Evolutionary conservation across 2,329 filamentous ascomycete genomes (phyloP), one percentile per base, ranked within the genome.

Genomic region (Penicillium sp.): DNA sequence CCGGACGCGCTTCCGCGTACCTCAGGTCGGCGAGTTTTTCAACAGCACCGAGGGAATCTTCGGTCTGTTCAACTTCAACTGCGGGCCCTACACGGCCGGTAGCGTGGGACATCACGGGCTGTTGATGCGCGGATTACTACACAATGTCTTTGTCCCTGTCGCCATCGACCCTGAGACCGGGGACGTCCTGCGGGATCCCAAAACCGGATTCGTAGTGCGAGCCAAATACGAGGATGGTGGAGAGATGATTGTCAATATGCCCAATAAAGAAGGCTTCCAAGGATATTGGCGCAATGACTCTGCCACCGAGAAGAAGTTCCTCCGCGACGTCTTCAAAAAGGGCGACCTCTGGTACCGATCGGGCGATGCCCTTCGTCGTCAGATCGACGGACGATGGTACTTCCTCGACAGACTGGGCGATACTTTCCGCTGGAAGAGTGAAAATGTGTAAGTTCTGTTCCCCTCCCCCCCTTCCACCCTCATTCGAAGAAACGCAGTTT

Each of bases 21-120:
- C 63, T 70, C 76, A 78, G 27, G 79, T 90, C 2, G 73, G 72
- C 51, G 86, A 90, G 65, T 89, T 90, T 69, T 90, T 88, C 74
- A 86, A 85, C 64, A 86, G 83, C 49, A 87, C 84, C 1, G 86
- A 90, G 66, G 84, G 85, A 28, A 75, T 88, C 43, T 77, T 90
- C 57, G 66, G 67, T 0, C 69, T 89, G 8, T 66, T 81, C 47
- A 86, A 86, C 59, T 65, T 75, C 24, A 79, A 78, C 46, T 71
- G 75, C 45, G 79, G 85, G 1, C 80, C 83, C 25, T 89, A 82
- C 62, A 73, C 78, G 4, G 76, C 79, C 5, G 77, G 80, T 4
- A 75, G 78, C 27, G 84, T 90, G 3, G 86, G 86, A 1, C 84
- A 89, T 57, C 84, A 90, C 56, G 86, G 86, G 2, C 66, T 78